Base-by-base conservation (phyloP, 108 stramenopile genomes). In the Pseudonitzschia delicatissima region DNA sequence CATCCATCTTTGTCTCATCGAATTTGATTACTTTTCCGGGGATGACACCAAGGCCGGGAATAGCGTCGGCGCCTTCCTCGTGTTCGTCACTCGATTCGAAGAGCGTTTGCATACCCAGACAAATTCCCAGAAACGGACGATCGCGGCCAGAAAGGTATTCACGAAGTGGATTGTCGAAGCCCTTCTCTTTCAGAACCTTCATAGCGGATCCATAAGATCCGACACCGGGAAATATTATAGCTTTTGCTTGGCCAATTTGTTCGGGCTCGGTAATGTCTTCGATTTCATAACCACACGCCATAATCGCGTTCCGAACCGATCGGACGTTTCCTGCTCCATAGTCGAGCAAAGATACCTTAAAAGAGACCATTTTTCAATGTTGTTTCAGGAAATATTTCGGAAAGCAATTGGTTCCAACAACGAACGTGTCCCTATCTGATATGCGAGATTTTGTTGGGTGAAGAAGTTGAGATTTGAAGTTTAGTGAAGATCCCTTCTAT, bases 251-350 rank as follows among this genome's bases (percentile, higher is more conserved):
- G 5, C 49, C 44, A 68, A 98, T 94, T 72, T 98, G 93, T 12
- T 82, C 72, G 7, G 98, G 89, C 1, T 77, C 68, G 11, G 82
- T 83, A 21, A 98, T 91, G 68, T 88, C 89, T 57, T 80, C 68
- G 51, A 95, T 82, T 55, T 91, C 71, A 77, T 90, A 96, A 25
- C 96, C 95, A 68, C 82, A 77, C 20, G 78, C 75, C 34, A 76
- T 57, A 57, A 98, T 95, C 60, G 97, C 98, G 72, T 98, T 98
- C 59, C 90, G 84, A 15, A 95, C 87, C 15, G 89, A 91, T 33
- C 91, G 82, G 50, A 99, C 97, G 78, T 99, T 99, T 26, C 98
- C 98, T 5, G 97, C 98, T 27, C 98, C 98, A 73, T 99, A 99
- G 77, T 99, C 98, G 36, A 99, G 85, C 42, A 98, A 75, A 47